Evolutionary conservation across 176 grass and related monocot genomes (phyloP), one percentile per base, ranked within the genome.

Genomic region (Lolium rigidum): DNA sequence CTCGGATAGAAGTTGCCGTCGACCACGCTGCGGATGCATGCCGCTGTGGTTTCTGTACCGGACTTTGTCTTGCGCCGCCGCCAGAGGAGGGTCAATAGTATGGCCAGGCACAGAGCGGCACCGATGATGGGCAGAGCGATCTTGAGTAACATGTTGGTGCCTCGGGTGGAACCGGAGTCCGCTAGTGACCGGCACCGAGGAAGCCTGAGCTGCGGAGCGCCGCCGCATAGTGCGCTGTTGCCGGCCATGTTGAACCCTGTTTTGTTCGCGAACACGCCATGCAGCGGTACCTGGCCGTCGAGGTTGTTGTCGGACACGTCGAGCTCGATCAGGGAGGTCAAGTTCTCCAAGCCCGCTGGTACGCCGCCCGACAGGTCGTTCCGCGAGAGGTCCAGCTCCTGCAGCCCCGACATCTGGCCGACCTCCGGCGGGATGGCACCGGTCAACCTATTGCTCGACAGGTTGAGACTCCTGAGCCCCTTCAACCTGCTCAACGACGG

Each of bases 271-370:
- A 88, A 93, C 20, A 88, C 14, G 47, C 78, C 88, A 7, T 2
- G 70, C 15, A 71, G 12, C 1, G 91, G 91, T 0, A 93, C 49
- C 2, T 20, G 57, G 28, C 88, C 85, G 0, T 35, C 58, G 7
- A 93, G 82, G 2, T 61, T 49, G 54, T 93, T 93, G 88, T 83
- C 48, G 0, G 91, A 90, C 8, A 93, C 26, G 18, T 93, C 86
- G 4, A 93, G 79, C 31, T 70, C 35, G 0, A 70, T 0, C 28
- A 93, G 17, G 3, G 57, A 73, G 16, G 6, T 50, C 39, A 79
- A 11, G n/a, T 26, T 26, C 76, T 48, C 61, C 12, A 93, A 0
- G 0, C 41, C 77, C 0, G 16, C 82, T 3, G 91, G 85, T 0
- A 90, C 25, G 5, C 5, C 0, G 2, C 88, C 91, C 1, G 88